A percentile compares a stretch with the other conserved stretches of the same genome.
Evolutionary conservation across 2,329 filamentous ascomycete species (phyloP).

Genomic region (Arachnomyces sp.): DNA sequence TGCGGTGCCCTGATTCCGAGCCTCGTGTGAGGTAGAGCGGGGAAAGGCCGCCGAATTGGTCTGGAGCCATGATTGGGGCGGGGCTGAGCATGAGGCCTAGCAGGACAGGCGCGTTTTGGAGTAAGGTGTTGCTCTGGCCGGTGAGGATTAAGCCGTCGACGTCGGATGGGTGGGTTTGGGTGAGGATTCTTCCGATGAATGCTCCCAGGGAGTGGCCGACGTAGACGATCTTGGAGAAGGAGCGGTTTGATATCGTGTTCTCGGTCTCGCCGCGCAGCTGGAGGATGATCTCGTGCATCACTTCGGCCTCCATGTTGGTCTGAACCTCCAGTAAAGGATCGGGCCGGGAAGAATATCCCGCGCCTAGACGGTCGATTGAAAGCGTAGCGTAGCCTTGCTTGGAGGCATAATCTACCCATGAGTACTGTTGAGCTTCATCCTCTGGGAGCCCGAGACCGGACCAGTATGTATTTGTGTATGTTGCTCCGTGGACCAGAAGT

Average conservation of each 20-base stretch:
- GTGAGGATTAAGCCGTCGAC: constrained; percentile 10
- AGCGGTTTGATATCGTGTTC: no score
- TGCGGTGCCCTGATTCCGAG: not conserved
- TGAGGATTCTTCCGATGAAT: not conserved
- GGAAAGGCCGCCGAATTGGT: not conserved
- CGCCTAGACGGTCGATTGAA: constrained; percentile 14
- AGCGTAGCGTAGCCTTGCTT: constrained; percentile 13
- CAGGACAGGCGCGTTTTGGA: not conserved
- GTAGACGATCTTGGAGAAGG: constrained; percentile 8
- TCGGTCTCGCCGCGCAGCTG: constrained; percentile 6
- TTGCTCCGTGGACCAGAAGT: constrained; percentile 6
- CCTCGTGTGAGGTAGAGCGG: not conserved
- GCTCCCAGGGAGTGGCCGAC: constrained; percentile 10
- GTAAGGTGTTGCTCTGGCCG: constrained; percentile 2
- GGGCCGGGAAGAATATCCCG: constrained; percentile 12
- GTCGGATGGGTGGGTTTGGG: constrained; percentile 6
- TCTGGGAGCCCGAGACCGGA: constrained; percentile 5
- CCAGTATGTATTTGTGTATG: constrained; percentile 9
- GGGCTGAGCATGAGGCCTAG: not conserved
- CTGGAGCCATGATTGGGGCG: not conserved
- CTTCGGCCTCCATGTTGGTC: constrained; percentile 6
- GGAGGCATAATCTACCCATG: constrained; percentile 12
- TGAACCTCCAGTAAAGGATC: constrained; percentile 12
- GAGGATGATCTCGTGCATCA: constrained; percentile 5
- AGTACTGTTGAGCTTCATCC: constrained; percentile 6